Conservation (phyloP, 169 alveolate species). For the Eimeria necatrix region DNA sequence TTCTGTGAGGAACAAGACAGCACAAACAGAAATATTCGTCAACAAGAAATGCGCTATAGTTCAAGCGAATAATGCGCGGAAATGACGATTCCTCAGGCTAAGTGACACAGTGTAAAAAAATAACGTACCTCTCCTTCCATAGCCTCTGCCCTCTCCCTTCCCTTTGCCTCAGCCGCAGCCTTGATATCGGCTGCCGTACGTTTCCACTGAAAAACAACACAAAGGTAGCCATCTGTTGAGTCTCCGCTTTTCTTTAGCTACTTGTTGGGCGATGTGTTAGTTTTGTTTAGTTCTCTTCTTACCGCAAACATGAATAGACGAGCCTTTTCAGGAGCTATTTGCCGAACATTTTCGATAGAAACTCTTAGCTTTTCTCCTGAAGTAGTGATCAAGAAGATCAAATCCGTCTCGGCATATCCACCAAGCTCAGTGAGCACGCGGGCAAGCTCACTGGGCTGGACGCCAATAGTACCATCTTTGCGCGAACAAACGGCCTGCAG, state of each 20-base stretch:
- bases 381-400: slow-evolving; percentile 41
- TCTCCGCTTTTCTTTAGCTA: too few relatives aligned
- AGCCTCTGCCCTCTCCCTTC: slow-evolving; percentile 12
- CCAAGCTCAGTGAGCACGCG: slow-evolving; percentile 38
- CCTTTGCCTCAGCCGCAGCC: slow-evolving; percentile 23
- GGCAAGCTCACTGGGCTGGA: slow-evolving; percentile 59
- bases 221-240: not conserved
- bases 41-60: not conserved
- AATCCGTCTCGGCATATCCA: slow-evolving; percentile 45
- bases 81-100: too few relatives aligned
- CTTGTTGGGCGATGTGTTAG: not conserved
- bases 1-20: slow-evolving; percentile 39
- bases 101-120: not conserved
- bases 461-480: slow-evolving; percentile 53
- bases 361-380: slow-evolving; percentile 51
- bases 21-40: not conserved
- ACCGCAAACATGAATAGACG: slow-evolving; percentile 56
- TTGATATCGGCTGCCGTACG: slow-evolving; percentile 35
- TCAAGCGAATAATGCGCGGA: too few relatives aligned
- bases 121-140: slow-evolving; percentile 54
- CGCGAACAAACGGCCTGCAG: slow-evolving; percentile 57
- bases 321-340: slow-evolving; percentile 43
- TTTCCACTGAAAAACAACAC: slow-evolving; percentile 56
- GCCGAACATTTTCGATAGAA: slow-evolving; percentile 44
- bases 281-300: not conserved